Conservation (phyloP, 305 asterid species). For the Salvia sclarea region DNA sequence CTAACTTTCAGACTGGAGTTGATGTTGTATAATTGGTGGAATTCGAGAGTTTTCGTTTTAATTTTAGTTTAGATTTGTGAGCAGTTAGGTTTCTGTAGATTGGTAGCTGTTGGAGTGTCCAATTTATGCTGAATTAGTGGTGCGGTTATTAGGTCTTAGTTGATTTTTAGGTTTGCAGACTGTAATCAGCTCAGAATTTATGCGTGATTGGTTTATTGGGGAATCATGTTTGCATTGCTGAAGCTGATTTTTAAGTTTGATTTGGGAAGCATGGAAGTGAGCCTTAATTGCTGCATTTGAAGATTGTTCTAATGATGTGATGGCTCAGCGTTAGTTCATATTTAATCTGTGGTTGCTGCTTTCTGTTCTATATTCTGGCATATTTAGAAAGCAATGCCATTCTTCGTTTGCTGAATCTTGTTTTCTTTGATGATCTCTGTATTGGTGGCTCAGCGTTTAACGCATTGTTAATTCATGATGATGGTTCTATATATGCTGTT, state of each 20-base stretch:
- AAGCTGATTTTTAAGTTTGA: constrained; percentile 14
- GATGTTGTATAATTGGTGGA: constrained; percentile 20
- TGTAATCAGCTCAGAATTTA: constrained; percentile 6
- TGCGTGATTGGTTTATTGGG: not conserved
- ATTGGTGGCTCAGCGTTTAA: not conserved
- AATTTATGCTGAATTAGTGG: constrained; percentile 2
- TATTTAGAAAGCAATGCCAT: not conserved
- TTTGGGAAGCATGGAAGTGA: not conserved
- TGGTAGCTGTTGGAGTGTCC: constrained; percentile 13
- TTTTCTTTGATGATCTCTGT: constrained; percentile 10
- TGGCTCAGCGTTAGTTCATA: not conserved
- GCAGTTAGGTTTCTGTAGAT: not conserved
- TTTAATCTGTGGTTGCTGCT: not conserved
- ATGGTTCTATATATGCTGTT: not conserved
- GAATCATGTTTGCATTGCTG: constrained; percentile 8
- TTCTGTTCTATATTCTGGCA: not conserved
- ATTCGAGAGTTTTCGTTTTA: not conserved
- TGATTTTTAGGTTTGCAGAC: not conserved
- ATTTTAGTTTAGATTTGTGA: not conserved
- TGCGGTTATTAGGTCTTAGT: not conserved
- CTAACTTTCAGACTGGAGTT: constrained; percentile 16
- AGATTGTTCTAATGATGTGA: not conserved
- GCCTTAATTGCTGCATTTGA: not conserved
- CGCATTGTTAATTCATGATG: not conserved
- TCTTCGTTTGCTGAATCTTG: constrained; percentile 3